phyloP scores from a whole-genome alignment of 495 filamentous ascomycete genomes.

The Evansstolkia leycettana region DNA sequence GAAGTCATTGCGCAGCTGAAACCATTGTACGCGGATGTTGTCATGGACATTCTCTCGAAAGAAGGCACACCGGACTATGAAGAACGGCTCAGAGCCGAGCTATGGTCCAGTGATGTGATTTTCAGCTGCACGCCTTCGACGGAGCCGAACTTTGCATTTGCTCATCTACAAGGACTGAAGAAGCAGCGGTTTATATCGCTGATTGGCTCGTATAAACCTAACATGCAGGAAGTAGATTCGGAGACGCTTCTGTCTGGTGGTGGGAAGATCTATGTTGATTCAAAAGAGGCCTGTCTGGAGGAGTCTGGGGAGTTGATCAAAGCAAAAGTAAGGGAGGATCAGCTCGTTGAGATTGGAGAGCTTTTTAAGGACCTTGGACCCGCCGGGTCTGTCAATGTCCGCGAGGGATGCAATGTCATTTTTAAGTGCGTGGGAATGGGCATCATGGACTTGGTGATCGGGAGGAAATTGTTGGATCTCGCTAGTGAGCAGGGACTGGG shows the following conservation, averaged over 20 bases:
- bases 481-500: conserved; percentile 60
- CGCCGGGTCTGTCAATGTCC: conserved; percentile 9
- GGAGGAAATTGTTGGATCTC: conserved; percentile 58
- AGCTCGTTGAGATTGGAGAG: conserved; percentile 79
- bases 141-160: conserved; percentile 42
- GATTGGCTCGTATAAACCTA: conserved; percentile 71
- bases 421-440: conserved; percentile 37
- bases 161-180: conserved; percentile 39
- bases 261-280: conserved; percentile 72
- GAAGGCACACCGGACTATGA: conserved; percentile 17
- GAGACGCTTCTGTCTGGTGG: conserved; percentile 63
- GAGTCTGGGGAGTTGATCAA: conserved; percentile 85
- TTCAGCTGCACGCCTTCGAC: conserved; percentile 63
- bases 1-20: too few relatives aligned
- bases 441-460: conserved; percentile 39
- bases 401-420: conserved; percentile 52
- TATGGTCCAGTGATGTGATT: conserved; percentile 50
- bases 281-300: conserved; percentile 60
- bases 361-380: conserved; percentile 44
- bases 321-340: conserved; percentile 49
- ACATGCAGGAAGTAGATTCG: conserved; percentile 78
- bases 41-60: conserved; percentile 13
- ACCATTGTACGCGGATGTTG: conserved; percentile 18
- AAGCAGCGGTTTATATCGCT: conserved; percentile 66
- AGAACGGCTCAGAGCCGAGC: conserved; percentile 10